Conservation (phyloP, 441 rosid genomes). For the Rhodomyrtus psidioides region DNA sequence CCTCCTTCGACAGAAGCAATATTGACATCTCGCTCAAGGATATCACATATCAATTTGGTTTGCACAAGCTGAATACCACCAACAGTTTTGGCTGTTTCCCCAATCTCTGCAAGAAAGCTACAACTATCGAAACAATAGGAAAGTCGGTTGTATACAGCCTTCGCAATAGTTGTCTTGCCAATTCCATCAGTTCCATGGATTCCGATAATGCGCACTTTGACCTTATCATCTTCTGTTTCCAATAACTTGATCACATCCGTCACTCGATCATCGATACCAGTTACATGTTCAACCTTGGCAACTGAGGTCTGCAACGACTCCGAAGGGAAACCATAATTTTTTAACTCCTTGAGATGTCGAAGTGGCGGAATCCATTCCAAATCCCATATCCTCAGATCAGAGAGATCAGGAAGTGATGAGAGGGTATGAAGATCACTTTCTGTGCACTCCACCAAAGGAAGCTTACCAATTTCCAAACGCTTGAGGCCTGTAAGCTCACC, state of each 20-base stretch:
- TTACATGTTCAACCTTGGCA: neutral
- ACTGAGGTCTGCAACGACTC: rapidly evolving
- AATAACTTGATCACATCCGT: neutral
- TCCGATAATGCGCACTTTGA: rapidly evolving
- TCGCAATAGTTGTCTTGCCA: neutral
- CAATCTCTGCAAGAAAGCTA: neutral
- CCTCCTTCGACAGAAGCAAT: neutral
- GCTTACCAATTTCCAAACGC: neutral
- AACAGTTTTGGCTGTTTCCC: neutral
- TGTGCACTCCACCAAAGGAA: rapidly evolving
- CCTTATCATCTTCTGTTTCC: neutral
- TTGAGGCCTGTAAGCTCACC: neutral
- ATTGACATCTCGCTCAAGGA: neutral
- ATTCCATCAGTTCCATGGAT: neutral
- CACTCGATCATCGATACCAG: neutral
- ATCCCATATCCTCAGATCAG: neutral
- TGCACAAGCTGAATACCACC: neutral
- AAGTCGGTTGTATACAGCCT: neutral
- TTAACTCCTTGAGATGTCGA: neutral
- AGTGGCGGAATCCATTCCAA: neutral
- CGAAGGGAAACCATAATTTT: neutral
- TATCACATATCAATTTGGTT: neutral
- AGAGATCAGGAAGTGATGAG: neutral
- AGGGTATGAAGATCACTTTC: neutral
- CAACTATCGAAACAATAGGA: neutral